Evolutionary conservation across 2,329 filamentous ascomycete genomes (phyloP), one percentile per base, ranked within the genome.

Genomic region (Pseudogymnoascus sp.): DNA sequence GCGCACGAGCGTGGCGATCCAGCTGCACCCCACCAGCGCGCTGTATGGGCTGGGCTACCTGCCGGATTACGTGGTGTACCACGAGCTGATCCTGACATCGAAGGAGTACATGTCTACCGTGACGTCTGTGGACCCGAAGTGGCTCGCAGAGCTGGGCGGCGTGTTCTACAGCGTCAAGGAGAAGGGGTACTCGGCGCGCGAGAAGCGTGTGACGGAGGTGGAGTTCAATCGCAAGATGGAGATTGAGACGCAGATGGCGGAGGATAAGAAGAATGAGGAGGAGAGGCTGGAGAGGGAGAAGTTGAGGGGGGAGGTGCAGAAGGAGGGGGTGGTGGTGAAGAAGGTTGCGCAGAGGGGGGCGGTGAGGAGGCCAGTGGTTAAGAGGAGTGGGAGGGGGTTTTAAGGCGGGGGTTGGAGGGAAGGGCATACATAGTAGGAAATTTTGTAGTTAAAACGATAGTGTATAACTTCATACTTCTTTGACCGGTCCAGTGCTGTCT

Each of bases 51-150:
- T 92, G 1, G 95, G 95, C 3, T 96, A 96, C 75, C 84, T 96
- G 24, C 95, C 96, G 1, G 95, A 99, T 73, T 98, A 98, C 72
- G 91, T 99, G 61, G 87, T 99, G 43, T 99, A 99, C 76, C 95
- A 99, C 79, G 95, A 99, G 76, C 84, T 99, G 64, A 96, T 99
- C 70, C 85, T 99, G 65, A 99, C 95, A 0, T 91, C 88, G 63
- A 97, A 96, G 74, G 95, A 98, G 74, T 99, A 98, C 79, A 97
- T 99, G 87, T 96, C 91, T 2, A 96, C 91, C 4, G 95, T 99
- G 8, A 99, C 95, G 4, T 86, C 91, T 1, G 95, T 99, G 1
- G 95, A 99, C 74, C 93, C 95, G 61, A 91, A 96, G 73, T 99
- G 95, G 95, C 84, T 99, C 41, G 95, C 95, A 6, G 95, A 99